phyloP scores from a whole-genome alignment of 1,284 basidiomycete genomes.

The Fomitiporia mediterranea region DNA sequence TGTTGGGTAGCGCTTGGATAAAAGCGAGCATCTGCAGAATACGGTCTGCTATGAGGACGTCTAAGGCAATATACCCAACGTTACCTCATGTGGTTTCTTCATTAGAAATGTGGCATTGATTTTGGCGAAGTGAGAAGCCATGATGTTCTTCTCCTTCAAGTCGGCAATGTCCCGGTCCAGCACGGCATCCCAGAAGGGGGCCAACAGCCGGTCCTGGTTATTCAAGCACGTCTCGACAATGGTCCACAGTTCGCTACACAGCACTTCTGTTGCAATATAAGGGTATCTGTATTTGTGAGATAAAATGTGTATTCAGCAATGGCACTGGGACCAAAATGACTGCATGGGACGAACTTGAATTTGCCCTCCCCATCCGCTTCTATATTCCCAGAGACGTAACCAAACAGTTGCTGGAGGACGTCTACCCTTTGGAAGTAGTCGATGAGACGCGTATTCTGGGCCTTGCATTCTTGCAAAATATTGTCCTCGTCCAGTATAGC shows the following conservation, averaged over 20 bases:
- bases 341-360: conserved; percentile 59
- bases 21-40: conserved; percentile 82
- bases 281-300: conserved; percentile 67
- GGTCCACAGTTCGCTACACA: conserved; percentile 94
- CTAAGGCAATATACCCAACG: conserved; percentile 27
- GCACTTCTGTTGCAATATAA: conserved; percentile 90
- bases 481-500: conserved; percentile 94
- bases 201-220: conserved; percentile 64
- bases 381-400: conserved; percentile 82
- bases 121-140: conserved; percentile 84
- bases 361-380: conserved; percentile 69
- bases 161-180: conserved; percentile 75
- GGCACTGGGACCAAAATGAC: conserved; percentile 10
- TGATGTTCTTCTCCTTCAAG: conserved; percentile 69
- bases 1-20: conserved; percentile 77
- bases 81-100: conserved; percentile 88
- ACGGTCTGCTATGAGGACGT: conserved; percentile 26
- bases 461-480: conserved; percentile 91
- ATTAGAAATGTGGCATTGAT: conserved; percentile 84
- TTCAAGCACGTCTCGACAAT: conserved; percentile 88
- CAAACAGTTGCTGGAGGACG: conserved; percentile 74
- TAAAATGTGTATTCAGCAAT: conserved; percentile 5
- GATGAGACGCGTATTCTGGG: conserved; percentile 85
- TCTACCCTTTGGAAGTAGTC: conserved; percentile 81
- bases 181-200: conserved; percentile 92